Conservation (phyloP, 1,284 basidiomycete species). For the Peniophora sp. region DNA sequence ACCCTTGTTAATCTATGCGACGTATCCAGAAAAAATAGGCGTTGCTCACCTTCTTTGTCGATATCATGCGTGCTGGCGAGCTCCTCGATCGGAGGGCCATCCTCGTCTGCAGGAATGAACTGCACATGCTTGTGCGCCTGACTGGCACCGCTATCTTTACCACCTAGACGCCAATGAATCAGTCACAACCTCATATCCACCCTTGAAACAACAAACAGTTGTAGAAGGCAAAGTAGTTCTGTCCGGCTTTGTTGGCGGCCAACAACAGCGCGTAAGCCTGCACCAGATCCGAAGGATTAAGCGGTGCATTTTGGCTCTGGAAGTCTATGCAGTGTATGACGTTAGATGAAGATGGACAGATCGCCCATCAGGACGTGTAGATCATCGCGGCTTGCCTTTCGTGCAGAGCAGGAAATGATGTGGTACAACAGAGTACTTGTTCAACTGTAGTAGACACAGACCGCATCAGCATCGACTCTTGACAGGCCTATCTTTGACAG, state of each 20-base stretch:
- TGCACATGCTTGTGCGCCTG: constrained; percentile 86
- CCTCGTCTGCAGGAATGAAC: constrained; percentile 57
- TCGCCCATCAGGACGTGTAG: no score
- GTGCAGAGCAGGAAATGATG: constrained; percentile 78
- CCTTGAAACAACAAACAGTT: constrained; percentile 48
- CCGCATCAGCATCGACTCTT: background rate
- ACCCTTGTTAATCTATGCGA: background rate
- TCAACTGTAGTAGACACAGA: constrained; percentile 41
- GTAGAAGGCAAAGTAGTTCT: constrained; percentile 73
- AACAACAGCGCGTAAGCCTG: constrained; percentile 63
- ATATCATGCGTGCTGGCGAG: constrained; percentile 52
- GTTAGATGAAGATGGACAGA: background rate
- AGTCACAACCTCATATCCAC: background rate
- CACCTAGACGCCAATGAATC: constrained; percentile 46
- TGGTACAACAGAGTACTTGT: constrained; percentile 79
- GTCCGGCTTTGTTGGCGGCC: constrained; percentile 55
- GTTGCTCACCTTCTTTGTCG: constrained; percentile 48
- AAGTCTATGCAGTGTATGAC: constrained; percentile 39
- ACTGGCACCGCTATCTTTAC: constrained; percentile 76
- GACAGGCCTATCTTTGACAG: background rate
- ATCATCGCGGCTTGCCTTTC: constrained; percentile 42
- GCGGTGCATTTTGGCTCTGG: constrained; percentile 68
- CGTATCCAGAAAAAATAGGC: constrained; percentile 2
- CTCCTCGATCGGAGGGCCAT: constrained; percentile 66
- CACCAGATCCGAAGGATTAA: constrained; percentile 71